Conservation (phyloP, 106 monocot species). For the Allium fistulosum region DNA sequence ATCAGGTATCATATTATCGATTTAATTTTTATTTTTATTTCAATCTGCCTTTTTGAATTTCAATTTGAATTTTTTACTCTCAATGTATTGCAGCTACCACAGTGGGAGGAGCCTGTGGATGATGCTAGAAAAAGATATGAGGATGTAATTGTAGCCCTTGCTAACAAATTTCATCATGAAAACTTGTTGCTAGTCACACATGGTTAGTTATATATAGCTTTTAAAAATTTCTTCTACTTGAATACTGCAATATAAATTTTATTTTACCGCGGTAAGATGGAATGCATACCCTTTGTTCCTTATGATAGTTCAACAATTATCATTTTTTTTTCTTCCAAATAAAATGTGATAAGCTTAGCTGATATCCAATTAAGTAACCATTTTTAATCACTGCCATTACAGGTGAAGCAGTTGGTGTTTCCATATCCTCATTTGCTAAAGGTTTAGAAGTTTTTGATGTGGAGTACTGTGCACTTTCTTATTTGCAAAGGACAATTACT, state of each 20-base stretch:
- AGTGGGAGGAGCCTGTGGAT: conserved; percentile 29
- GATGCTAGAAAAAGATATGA: conserved; percentile 43
- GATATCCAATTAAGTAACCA: too few species aligned
- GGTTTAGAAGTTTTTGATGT: conserved; percentile 31
- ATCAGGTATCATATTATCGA: conserved; percentile 22
- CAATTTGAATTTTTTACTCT: not conserved
- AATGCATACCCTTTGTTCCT: too few species aligned
- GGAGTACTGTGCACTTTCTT: conserved; percentile 43
- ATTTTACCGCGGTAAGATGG: too few species aligned
- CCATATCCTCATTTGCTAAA: conserved; percentile 27
- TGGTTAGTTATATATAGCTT: conserved; percentile 19
- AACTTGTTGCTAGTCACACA: conserved; percentile 56
- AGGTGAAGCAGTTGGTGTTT: conserved; percentile 57
- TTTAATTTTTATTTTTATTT: not conserved
- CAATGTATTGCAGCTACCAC: conserved; percentile 31
- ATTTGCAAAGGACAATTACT: conserved; percentile 25
- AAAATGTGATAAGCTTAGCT: too few species aligned
- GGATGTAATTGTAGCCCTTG: conserved; percentile 33
- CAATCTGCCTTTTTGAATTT: not conserved
- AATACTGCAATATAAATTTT: not conserved
- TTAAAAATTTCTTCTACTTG: not conserved
- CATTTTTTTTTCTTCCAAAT: too few species aligned
- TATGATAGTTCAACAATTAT: too few species aligned
- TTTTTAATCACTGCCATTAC: not conserved
- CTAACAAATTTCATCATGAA: conserved; percentile 56